Evolutionary conservation across 129 eudicot genomes (phyloP), one percentile per base, ranked within the genome.

Genomic region (Centaurea solstitialis): DNA sequence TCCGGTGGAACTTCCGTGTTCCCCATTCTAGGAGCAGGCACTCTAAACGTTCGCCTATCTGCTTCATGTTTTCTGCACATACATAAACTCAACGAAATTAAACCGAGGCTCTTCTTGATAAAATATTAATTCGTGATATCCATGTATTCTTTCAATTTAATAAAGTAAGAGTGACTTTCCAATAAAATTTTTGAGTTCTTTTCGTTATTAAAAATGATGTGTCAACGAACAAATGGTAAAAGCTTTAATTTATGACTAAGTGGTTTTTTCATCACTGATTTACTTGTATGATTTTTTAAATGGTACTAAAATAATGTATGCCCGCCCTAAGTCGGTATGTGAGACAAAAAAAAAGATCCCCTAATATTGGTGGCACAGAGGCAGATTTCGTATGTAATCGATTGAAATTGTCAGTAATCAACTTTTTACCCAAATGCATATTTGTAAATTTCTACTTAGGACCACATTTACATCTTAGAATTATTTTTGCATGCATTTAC

Each of bases 1-100:
- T 95, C 99, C 1, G 97, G 93, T 41, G 99, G 99, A 81, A 92
- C 87, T 20, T 95, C 99, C 0, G 86, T 86, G 78, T 95, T 95
- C n/a, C 99, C 99, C 87, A 90, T 90, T 47, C 72, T 87, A 12
- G 94, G 97, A 50, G 94, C 97, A 22, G 93, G 78, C 23, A 92
- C 86, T 73, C 68, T 83, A 47, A 78, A 15, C 53, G 74, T 87
- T 68, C 84, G 67, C 41, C 83, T 87, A 22, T 82, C 85, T 5
- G 70, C 79, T 20, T 85, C 97, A 67, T 90, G 88, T 17, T 76
- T 88, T 75, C 97, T 92, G 70, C 70, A 66, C 18, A 11, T 43
- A 9, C 1, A 33, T 39, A 35, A 40, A 12, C 38, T 17, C 18
- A 57, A 57, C 65, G 8, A n/a, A 57, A 57, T 57, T 57, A 57